phyloP scores from a whole-genome alignment of 2,329 filamentous ascomycete species.

The Alternaria viburni region DNA sequence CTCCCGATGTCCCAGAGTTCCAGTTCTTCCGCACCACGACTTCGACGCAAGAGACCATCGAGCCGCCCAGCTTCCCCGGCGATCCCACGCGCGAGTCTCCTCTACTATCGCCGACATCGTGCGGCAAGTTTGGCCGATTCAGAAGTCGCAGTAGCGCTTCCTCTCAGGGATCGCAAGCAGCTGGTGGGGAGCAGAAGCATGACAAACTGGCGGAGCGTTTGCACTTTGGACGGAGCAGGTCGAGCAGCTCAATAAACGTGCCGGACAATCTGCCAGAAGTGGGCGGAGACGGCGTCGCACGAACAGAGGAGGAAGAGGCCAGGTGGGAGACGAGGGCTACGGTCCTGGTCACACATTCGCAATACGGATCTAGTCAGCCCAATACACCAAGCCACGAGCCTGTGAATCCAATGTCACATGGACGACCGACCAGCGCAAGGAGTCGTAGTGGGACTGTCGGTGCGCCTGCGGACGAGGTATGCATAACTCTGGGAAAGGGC shows the following conservation, averaged over 20 bases:
- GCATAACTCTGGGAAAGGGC: constrained; percentile 14
- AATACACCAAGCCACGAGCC: constrained; percentile 36
- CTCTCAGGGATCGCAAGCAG: constrained; percentile 16
- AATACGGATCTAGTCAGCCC: constrained; percentile 37
- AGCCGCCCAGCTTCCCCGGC: constrained; percentile 66
- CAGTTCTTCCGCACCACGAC: constrained; percentile 88
- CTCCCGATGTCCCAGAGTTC: constrained; percentile 63
- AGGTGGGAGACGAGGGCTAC: constrained; percentile 95
- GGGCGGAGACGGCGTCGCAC: constrained; percentile 51
- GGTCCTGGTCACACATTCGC: constrained; percentile 72
- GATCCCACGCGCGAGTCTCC: constrained; percentile 42
- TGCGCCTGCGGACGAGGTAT: constrained; percentile 49
- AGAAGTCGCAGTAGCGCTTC: constrained; percentile 44
- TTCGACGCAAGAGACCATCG: constrained; percentile 76
- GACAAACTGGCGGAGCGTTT: constrained; percentile 71
- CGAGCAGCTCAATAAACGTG: constrained; percentile 72
- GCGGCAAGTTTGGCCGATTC: constrained; percentile 39
- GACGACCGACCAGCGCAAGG: constrained; percentile 14
- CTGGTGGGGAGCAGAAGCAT: constrained; percentile 17
- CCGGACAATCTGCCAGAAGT: constrained; percentile 83
- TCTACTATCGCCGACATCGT: constrained; percentile 36
- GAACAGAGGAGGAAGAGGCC: constrained; percentile 57
- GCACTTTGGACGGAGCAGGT: constrained; percentile 64
- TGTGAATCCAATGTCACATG: constrained; percentile 22
- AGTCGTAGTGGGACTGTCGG: constrained; percentile 47